Base-by-base conservation (phyloP, 163 green algal genomes). In the Prototheca wickerhamii region DNA sequence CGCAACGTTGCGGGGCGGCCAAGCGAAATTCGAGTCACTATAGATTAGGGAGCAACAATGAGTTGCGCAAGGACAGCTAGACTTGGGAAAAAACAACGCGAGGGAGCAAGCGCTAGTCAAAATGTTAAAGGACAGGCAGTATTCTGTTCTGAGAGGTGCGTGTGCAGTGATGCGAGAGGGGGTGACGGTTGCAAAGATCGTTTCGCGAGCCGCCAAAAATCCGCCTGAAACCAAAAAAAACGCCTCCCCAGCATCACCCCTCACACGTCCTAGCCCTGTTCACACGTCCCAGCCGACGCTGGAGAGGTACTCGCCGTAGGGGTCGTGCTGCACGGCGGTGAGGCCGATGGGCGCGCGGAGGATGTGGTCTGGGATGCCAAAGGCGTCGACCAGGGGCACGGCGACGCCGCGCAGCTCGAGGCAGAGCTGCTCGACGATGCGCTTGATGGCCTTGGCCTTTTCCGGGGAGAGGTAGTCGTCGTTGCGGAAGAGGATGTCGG, bases 391-490 rank as follows among this genome's bases (percentile, higher is more conserved):
- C 59, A 96, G 76, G 2, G 79, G 76, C 61, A 87, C 66, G 12
- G 87, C 86, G 50, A 89, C 75, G 6, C 74, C 78, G 2, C 86
- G 65, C 35, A 85, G 44, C 71, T 94, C 86, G 18, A 58, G 58
- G 79, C 86, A 93, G 54, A 96, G 80, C n/a, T 70, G 44, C 66
- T 88, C 75, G 15, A 92, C 72, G 60, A 95, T 84, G n/a, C 76
- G 73, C 56, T 86, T 65, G 64, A 96, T 96, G 58, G 90, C 90
- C 81, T 95, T 95, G 70, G 82, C 85, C 82, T 96, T 96, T 58
- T 87, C 78, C 25, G 89, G 86, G 12, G 88, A 89, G 30, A 96
- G 81, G 68, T 92, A 94, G 65, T 96, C 90, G 49, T 95, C 87
- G 64, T 95, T 95, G 44, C 87, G 82, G 77, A 84, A 92, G 34